These are phyloP conservation scores for Discostella pseudostelligera DNA, from an alignment of 108 stramenopile species.

Conservation along the genomic window DNA sequence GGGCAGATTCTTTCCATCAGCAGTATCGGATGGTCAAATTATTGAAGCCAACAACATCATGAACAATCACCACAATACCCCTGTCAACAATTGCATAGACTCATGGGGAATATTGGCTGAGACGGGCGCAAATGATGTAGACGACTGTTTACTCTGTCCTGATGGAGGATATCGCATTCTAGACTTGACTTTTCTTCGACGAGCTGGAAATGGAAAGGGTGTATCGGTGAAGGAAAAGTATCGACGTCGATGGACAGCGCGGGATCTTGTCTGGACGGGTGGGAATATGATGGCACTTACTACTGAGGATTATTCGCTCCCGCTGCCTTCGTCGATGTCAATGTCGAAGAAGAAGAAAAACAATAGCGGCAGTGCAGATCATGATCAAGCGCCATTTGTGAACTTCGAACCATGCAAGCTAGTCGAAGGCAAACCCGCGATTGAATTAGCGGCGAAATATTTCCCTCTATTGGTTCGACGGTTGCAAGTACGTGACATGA, in stretches of 20 bases:
- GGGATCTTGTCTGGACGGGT: slow-evolving; percentile 57
- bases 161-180: slow-evolving; percentile 81
- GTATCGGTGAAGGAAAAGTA: neutral
- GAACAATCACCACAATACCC: neutral
- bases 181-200: slow-evolving; percentile 48
- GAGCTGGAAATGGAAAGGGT: slow-evolving; percentile 12
- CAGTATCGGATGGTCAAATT: neutral
- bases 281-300: slow-evolving; percentile 75
- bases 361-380: no score
- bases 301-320: slow-evolving; percentile 8
- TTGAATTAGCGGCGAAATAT: slow-evolving; percentile 24
- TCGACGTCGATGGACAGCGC: slow-evolving; percentile 13
- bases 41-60: slow-evolving; percentile 4
- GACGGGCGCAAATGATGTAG: slow-evolving; percentile 50
- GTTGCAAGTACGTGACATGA: slow-evolving; percentile 12
- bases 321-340: neutral
- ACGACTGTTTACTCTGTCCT: slow-evolving; percentile 70
- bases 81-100: neutral
- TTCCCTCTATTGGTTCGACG: slow-evolving; percentile 28
- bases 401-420: slow-evolving; percentile 31
- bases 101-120: slow-evolving; percentile 75
- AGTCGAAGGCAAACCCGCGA: slow-evolving; percentile 22
- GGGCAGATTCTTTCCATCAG: slow-evolving; percentile 63
- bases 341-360: neutral
- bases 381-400: slow-evolving; percentile 24